Evolutionary conservation across 2,329 filamentous ascomycete species (phyloP), one percentile per base, ranked within the genome.

Genomic region (Stemphylium vesicarium): DNA sequence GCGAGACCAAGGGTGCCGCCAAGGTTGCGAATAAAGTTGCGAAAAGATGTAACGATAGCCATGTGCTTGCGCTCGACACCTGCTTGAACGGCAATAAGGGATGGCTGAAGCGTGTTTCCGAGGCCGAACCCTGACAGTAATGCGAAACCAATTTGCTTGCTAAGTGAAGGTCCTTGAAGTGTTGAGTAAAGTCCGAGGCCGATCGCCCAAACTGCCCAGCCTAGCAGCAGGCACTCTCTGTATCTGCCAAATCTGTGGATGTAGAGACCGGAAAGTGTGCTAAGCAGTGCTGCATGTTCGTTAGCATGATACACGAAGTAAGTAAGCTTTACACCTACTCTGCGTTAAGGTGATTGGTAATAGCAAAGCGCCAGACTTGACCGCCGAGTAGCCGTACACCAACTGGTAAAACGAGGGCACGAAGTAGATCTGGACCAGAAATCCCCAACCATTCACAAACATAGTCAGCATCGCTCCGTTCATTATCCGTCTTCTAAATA

Each of bases 331-430:
- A n/a, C n/a, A 50, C 62, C 45, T 53, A 65, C 62, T 65, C 35
- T 65, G 79, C 2, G 76, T 73, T 35, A 85, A 66, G 0, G 62
- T 69, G 20, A 68, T 80, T 69, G 68, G 87, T 82, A 6, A 73
- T 70, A 15, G 73, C 71, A 9, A 84, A 79, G 59, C 77, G 1
- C 84, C 85, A 2, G 85, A 85, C 18, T 77, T 74, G n/a, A 82
- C 72, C 0, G 80, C 75, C 6, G 74, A 75, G 68, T 75, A 77
- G 15, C 76, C 74, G 33, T 80, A 78, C 2, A 81, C 83, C 48
- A 86, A 85, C 60, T 88, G 85, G 36, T 84, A 83, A 68, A 86
- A 88, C 0, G 87, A 74, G 0, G 86, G 85, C 4, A 88, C 69
- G 62, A 84, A 88, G 70, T 87, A 88, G 1, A 88, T 70, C 51